These are phyloP conservation scores for Metarhizium brunneum DNA, from an alignment of 2,329 filamentous ascomycete species.

Conservation along the genomic window DNA sequence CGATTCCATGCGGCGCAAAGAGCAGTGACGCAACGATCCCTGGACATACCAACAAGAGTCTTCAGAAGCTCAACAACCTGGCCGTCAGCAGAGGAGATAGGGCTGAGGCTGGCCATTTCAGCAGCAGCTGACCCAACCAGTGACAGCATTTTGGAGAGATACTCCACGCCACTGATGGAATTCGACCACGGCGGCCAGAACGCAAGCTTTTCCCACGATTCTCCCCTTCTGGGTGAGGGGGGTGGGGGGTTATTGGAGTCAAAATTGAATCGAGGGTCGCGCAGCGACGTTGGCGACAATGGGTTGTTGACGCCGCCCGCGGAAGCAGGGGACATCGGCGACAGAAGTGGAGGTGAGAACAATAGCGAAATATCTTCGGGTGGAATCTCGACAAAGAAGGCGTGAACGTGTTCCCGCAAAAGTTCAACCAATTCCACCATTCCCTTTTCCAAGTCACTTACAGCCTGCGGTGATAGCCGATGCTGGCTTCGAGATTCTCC, in stretches of 20 bases:
- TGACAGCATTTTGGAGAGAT: conserved; percentile 71
- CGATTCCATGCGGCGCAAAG: conserved; percentile 87
- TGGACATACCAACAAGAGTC: conserved; percentile 62
- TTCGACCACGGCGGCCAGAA: conserved; percentile 96
- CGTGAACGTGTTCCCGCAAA: conserved; percentile 67
- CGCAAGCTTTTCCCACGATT: conserved; percentile 85
- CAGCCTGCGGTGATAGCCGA: conserved; percentile 61
- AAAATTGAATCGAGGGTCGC: conserved; percentile 70
- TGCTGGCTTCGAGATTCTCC: conserved; percentile 77
- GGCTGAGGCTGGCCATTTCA: conserved; percentile 69
- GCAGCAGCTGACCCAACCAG: conserved; percentile 80
- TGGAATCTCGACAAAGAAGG: conserved; percentile 80
- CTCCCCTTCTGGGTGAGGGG: conserved; percentile 67
- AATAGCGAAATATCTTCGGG: conserved; percentile 84
- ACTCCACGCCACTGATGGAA: conserved; percentile 84
- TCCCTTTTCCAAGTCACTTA: conserved; percentile 65
- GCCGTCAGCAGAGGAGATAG: conserved; percentile 47
- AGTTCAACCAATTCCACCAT: conserved; percentile 74
- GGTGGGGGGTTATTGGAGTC: conserved; percentile 69
- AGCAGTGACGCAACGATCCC: conserved; percentile 78
- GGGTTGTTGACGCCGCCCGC: conserved; percentile 18
- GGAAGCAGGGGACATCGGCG: conserved; percentile 47
- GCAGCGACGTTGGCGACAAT: conserved; percentile 46
- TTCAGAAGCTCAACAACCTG: conserved; percentile 64
- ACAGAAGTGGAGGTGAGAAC: conserved; percentile 68